phyloP scores from a whole-genome alignment of 176 grass and related monocot species.

The Bromus sterilis region DNA sequence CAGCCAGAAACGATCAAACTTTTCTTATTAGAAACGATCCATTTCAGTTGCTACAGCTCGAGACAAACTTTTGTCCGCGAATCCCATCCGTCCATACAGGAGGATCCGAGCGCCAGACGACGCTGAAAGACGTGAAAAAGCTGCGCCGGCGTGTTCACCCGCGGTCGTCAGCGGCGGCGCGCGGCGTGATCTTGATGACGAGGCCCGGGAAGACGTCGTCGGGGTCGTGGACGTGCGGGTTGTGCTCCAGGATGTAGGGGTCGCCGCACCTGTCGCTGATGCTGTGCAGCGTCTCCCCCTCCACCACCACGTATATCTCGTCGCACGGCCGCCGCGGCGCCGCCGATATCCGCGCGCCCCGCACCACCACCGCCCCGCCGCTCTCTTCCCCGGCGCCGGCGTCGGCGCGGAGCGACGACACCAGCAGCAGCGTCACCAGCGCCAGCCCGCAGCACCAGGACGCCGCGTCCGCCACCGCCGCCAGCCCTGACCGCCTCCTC shows the following conservation, averaged over 20 bases:
- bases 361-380: constrained; percentile 1
- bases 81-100: neutral
- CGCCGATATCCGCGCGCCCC: constrained; percentile 17
- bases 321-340: constrained; percentile 44
- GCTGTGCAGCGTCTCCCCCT: constrained; percentile 77
- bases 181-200: constrained; percentile 65
- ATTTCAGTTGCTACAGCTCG: neutral
- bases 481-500: neutral
- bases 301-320: constrained; percentile 79
- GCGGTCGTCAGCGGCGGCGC: neutral
- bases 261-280: constrained; percentile 92
- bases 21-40: neutral
- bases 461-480: constrained; percentile 37
- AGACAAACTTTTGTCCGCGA: neutral
- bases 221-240: constrained; percentile 81
- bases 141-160: neutral
- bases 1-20: neutral
- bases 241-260: constrained; percentile 80
- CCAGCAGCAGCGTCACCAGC: constrained; percentile 43
- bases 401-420: constrained; percentile 30
- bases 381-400: neutral
- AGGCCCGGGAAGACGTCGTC: constrained; percentile 95
- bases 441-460: constrained; percentile 50
- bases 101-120: neutral
- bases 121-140: neutral